Evolutionary conservation across 116 monocot species (phyloP).

Genomic region (Phalaenopsis hybrid): DNA sequence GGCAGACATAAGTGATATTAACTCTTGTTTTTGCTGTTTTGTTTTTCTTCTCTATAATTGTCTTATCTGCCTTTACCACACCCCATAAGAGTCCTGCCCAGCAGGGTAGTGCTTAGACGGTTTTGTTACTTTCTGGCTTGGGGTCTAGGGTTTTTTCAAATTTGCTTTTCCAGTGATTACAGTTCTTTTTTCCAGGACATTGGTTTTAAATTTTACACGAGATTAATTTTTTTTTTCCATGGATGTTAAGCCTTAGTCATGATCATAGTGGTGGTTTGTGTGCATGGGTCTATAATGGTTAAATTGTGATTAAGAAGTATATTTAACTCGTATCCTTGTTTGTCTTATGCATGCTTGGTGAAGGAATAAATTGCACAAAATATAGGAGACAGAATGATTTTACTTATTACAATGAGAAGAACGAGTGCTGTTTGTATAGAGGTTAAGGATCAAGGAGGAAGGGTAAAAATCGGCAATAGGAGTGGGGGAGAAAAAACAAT

Average conservation of each 20-base stretch:
- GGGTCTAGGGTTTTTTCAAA: background rate
- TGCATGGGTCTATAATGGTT: background rate
- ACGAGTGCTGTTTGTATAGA: too few species aligned
- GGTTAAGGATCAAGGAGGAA: too few species aligned
- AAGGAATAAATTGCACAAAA: background rate
- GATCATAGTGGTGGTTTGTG: background rate
- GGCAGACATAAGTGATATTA: background rate
- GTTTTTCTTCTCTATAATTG: background rate
- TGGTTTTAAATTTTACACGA: background rate
- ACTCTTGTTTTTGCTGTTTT: background rate
- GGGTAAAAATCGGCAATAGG: too few species aligned
- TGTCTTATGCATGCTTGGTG: background rate
- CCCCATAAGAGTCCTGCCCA: too few species aligned
- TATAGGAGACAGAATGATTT: too few species aligned
- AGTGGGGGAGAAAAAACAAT: too few species aligned
- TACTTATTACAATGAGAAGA: too few species aligned
- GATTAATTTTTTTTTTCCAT: background rate
- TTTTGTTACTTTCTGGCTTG: background rate
- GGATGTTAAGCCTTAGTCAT: background rate
- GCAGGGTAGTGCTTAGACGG: too few species aligned
- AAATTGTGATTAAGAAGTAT: background rate
- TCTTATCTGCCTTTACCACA: too few species aligned
- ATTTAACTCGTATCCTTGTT: background rate
- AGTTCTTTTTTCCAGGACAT: background rate
- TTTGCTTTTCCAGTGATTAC: background rate